phyloP scores from a whole-genome alignment of 192 early-diverging fungal species.

The Backusella morwellensis region DNA sequence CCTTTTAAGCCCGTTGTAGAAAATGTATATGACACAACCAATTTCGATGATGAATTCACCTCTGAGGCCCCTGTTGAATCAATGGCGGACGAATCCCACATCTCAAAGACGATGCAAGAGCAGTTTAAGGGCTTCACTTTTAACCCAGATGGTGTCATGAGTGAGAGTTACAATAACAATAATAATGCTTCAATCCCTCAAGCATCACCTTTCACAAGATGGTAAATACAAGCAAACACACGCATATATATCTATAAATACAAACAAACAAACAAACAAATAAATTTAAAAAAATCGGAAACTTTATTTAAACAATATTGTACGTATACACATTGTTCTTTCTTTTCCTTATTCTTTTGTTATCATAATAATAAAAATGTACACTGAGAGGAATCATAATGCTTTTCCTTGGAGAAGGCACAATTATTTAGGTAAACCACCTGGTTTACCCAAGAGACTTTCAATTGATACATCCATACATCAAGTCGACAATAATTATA shows the following conservation, averaged over 20 bases:
- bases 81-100: constrained; percentile 70
- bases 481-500: not conserved
- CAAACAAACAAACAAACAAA: not conserved
- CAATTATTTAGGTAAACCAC: constrained; percentile 6
- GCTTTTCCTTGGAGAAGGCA: not conserved
- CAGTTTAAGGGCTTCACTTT: constrained; percentile 96
- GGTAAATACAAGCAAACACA: not conserved
- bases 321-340: too few relatives aligned
- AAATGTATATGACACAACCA: constrained; percentile 90
- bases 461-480: not conserved
- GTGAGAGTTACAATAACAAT: constrained; percentile 31
- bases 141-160: constrained; percentile 71
- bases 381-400: not conserved
- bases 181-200: not conserved
- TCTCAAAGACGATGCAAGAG: constrained; percentile 86
- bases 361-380: not conserved
- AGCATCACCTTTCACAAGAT: constrained; percentile 6
- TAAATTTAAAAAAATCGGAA: not conserved
- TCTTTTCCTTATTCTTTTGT: not conserved
- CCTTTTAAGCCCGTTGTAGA: constrained; percentile 90
- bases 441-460: not conserved
- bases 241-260: not conserved
- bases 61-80: constrained; percentile 88
- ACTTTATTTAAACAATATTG: not conserved
- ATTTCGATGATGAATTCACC: constrained; percentile 98